These are phyloP conservation scores for Irpex lacteus DNA, from an alignment of 1,284 basidiomycete genomes.

Conservation along the genomic window DNA sequence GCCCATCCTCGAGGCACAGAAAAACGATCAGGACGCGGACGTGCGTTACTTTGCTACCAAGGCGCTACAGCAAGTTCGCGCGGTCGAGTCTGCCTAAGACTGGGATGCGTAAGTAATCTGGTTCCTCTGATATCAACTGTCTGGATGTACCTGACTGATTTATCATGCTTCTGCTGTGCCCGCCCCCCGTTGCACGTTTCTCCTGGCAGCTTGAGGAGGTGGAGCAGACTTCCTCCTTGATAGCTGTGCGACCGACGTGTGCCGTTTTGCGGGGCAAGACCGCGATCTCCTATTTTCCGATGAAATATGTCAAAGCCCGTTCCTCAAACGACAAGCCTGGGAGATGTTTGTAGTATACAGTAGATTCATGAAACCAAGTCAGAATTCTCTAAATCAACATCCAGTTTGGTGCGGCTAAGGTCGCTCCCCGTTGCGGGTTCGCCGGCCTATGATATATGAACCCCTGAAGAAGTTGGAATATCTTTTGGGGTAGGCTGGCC, in stretches of 20 bases:
- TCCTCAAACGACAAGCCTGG: neutral
- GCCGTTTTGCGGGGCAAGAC: neutral
- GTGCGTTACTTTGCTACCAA: conserved; percentile 85
- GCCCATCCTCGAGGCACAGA: conserved; percentile 84
- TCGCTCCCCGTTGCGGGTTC: too few species aligned
- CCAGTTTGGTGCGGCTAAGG: neutral
- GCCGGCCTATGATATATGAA: too few species aligned
- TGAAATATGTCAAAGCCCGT: neutral
- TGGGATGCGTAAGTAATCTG: conserved; percentile 18
- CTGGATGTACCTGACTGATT: neutral
- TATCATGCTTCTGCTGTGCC: neutral
- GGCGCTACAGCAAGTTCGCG: conserved; percentile 59
- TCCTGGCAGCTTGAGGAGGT: conserved; percentile 2
- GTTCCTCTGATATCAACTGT: neutral
- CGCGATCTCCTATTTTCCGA: neutral
- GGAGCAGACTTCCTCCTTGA: neutral
- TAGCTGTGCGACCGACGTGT: neutral
- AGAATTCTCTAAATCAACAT: neutral
- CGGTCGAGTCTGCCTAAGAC: conserved; percentile 17
- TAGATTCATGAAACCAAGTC: neutral
- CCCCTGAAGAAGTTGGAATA: too few species aligned
- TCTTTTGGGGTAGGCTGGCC: too few species aligned
- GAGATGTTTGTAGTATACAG: neutral
- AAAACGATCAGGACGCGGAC: conserved; percentile 92
- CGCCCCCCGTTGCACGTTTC: neutral